phyloP scores from a whole-genome alignment of 2,329 filamentous ascomycete species.

The Hypoxylon sp. region DNA sequence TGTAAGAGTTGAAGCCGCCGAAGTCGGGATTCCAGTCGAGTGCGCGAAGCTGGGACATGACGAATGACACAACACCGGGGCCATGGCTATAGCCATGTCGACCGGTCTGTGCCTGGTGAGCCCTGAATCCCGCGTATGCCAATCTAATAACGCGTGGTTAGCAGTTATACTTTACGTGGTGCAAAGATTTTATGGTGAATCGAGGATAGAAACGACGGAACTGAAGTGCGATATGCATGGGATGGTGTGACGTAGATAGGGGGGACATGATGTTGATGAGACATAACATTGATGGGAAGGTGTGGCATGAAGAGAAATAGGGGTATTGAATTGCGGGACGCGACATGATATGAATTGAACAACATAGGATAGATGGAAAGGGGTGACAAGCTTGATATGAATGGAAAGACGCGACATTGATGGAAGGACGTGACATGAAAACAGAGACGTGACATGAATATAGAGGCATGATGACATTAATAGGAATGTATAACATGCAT shows the following conservation, averaged over 20 bases:
- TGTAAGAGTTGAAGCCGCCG: neutral
- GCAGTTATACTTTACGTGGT: neutral
- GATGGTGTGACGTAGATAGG: neutral
- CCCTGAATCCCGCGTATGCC: neutral
- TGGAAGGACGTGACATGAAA: neutral
- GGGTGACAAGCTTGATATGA: neutral
- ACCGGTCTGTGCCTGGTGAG: too few relatives aligned
- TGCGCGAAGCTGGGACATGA: neutral
- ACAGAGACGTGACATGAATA: neutral
- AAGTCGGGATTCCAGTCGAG: constrained; percentile 6
- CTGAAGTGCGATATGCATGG: neutral
- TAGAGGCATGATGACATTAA: neutral
- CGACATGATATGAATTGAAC: neutral
- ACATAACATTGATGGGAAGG: neutral
- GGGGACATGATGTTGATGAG: neutral
- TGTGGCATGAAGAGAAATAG: neutral
- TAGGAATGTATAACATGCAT: neutral
- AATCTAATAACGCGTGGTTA: neutral
- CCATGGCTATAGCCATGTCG: neutral
- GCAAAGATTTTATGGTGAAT: neutral
- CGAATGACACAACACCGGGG: neutral
- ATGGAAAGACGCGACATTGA: neutral
- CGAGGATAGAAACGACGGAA: neutral
- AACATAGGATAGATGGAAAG: neutral
- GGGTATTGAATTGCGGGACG: neutral